Conservation (phyloP, 2,329 filamentous ascomycete species). For the Phyllachora maydis region DNA sequence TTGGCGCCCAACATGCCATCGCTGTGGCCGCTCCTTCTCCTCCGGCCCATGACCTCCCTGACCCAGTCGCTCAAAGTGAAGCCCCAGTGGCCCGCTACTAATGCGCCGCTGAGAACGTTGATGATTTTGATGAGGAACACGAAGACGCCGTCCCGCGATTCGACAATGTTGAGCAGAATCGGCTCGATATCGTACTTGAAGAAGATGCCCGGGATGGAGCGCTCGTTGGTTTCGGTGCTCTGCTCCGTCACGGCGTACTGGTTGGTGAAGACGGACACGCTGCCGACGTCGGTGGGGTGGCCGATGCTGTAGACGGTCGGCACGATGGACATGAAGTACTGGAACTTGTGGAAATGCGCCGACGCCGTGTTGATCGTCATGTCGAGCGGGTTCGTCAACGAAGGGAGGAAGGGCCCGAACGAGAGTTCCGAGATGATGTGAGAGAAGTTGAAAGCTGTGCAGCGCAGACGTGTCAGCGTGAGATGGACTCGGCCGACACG, state of each 20-base stretch:
- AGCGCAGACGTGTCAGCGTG: not conserved
- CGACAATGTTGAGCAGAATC: conserved; percentile 67
- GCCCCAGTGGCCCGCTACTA: conserved; percentile 87
- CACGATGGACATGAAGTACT: conserved; percentile 92
- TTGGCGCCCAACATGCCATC: conserved; percentile 30
- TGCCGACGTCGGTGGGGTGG: conserved; percentile 13
- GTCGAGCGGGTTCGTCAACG: conserved; percentile 83
- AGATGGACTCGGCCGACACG: too few species aligned
- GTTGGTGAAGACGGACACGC: conserved; percentile 66
- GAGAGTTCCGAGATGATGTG: conserved; percentile 92
- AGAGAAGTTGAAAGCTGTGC: conserved; percentile 81
- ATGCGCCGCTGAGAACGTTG: conserved; percentile 75
- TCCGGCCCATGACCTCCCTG: conserved; percentile 28
- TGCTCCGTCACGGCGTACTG: conserved; percentile 96
- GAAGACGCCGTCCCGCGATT: conserved; percentile 57
- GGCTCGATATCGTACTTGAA: conserved; percentile 99
- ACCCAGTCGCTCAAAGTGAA: conserved; percentile 71
- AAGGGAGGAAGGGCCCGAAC: conserved; percentile 92
- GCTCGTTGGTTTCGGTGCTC: conserved; percentile 48
- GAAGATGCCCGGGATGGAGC: conserved; percentile 69
- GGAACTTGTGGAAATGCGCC: conserved; percentile 79
- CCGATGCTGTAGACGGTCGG: conserved; percentile 75
- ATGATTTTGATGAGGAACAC: conserved; percentile 62
- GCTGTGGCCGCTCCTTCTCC: conserved; percentile 21
- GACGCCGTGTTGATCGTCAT: conserved; percentile 62